These are phyloP conservation scores for Pyrenophora seminiperda DNA, from an alignment of 2,329 filamentous ascomycete genomes.

Conservation along the genomic window DNA sequence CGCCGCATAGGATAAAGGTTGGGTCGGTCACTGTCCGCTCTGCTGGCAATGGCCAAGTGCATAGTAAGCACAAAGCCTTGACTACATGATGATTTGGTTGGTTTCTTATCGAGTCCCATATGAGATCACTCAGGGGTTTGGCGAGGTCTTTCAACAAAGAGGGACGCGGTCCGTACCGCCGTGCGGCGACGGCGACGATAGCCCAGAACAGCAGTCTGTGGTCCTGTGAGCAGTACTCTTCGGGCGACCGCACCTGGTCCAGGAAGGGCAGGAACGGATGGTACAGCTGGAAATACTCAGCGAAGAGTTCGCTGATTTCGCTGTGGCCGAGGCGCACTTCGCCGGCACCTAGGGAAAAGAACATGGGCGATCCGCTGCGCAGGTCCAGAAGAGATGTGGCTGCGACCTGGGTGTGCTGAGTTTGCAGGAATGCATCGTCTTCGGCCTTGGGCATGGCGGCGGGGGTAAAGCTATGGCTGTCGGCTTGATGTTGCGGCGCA, in stretches of 20 bases:
- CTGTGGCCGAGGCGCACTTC: constrained; percentile 51
- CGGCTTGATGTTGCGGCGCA: constrained; percentile 31
- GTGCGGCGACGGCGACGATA: constrained; percentile 74
- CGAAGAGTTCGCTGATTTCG: constrained; percentile 64
- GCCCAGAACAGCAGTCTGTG: constrained; percentile 86
- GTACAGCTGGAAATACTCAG: constrained; percentile 75
- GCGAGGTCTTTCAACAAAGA: constrained; percentile 70
- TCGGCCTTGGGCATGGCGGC: constrained; percentile 32
- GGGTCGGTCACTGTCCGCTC: constrained; percentile 80
- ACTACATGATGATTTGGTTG: constrained; percentile 80
- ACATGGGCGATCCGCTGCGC: constrained; percentile 57
- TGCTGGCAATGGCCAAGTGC: constrained; percentile 82
- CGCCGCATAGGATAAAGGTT: constrained; percentile 78
- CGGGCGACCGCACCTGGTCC: constrained; percentile 67
- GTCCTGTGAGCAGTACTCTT: constrained; percentile 74
- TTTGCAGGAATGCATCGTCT: constrained; percentile 44
- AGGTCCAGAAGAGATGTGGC: constrained; percentile 49
- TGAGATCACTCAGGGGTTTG: constrained; percentile 67
- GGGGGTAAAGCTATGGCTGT: constrained; percentile 30
- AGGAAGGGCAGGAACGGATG: constrained; percentile 80
- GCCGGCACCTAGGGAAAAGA: constrained; percentile 63
- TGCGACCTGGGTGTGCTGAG: constrained; percentile 47
- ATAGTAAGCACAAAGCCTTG: constrained; percentile 78
- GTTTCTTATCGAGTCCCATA: constrained; percentile 79
- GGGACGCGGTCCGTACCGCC: constrained; percentile 69